Base-by-base conservation (phyloP, 1,284 basidiomycete genomes). In the Marasmius fiardii region DNA sequence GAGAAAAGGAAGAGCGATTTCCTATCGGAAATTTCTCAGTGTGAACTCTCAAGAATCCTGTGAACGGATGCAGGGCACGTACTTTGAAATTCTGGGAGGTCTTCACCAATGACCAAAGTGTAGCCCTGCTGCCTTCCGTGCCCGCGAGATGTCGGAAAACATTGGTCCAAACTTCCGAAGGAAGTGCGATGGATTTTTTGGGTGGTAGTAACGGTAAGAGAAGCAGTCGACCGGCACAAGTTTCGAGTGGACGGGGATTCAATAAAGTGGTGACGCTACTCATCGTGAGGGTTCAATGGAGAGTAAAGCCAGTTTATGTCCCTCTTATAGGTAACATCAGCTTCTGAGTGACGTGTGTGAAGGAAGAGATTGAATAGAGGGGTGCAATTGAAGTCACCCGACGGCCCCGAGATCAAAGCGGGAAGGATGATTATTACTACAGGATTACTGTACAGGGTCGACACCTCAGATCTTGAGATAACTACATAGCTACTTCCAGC, bases 31-130 rank as follows among this genome's bases (percentile, higher is more conserved):
- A 35, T 37, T 39, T 54, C 28, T 20, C 44, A 54, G 53, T 37
- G 35, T 54, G 16, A 58, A 28, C 20, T 43, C 12, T 20, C 18
- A 55, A 53, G 20, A 41, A 43, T 48, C 44, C 55, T 47, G 54
- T 47, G 50, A 60, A 24, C 51, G 54, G 47, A 24, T 21, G 6
- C 77, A 8, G 20, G 18, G 6, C 23, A 23, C 47, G 24, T 68
- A 92, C 92, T 73, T 79, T 82, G 73, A 93, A 86, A 12, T 76
- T 72, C 65, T 82, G 90, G 70, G 87, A 92, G 12, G 92, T 82
- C 28, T 77, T 68, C 64, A 88, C 68, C 45, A 90, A 66, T 33
- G 77, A 74, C 65, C 68, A 69, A 51, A 63, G 51, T 58, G 66
- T 63, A 33, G 67, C 53, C 47, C 58, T 52, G 12, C 52, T 43